Evolutionary conservation across 305 asterid species (phyloP), one percentile per base, ranked within the genome.

Genomic region (Fraxinus angustifolia): DNA sequence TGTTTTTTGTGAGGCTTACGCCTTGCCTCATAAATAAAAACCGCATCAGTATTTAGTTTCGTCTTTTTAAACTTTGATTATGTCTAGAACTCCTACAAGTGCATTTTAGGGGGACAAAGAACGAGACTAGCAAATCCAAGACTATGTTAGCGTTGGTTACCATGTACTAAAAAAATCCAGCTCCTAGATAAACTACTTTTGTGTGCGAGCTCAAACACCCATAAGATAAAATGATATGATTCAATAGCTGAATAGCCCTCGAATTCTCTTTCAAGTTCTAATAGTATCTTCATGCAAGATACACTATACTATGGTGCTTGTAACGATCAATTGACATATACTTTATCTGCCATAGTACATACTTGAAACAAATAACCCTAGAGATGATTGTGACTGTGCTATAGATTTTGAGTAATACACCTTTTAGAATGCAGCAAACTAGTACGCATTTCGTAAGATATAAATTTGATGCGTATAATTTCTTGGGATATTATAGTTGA

Each of bases 111-210:
- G 74, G 68, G 17, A 11, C 16, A 26, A 26, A 8, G 12, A 56
- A 73, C 33, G 16, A 48, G 74, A 73, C 36, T 75, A 2, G 75
- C 58, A 60, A 48, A 45, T 76, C 78, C 78, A 78, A 78, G 48
- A 26, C 40, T 45, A 76, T 40, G 19, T 71, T 14, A 35, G 73
- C 76, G 60, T 28, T 75, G 12, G 73, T 35, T 73, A 73, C 26
- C 76, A 68, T 40, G 76, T 71, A 73, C 76, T 72, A 50, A 73
- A 48, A 76, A 80, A 17, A 73, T 65, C 14, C 70, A 50, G 48
- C 71, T 42, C 48, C 70, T 50, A 6, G 76, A 45, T 17, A 78
- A 42, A 26, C 26, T 45, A 31, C 73, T 26, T 78, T 38, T 8
- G 48, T 10, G 33, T 40, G 53, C 26, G 1, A 31, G 81, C 60